Base-by-base conservation (phyloP, 352 stramenopile genomes). In the Phytophthora multivora region DNA sequence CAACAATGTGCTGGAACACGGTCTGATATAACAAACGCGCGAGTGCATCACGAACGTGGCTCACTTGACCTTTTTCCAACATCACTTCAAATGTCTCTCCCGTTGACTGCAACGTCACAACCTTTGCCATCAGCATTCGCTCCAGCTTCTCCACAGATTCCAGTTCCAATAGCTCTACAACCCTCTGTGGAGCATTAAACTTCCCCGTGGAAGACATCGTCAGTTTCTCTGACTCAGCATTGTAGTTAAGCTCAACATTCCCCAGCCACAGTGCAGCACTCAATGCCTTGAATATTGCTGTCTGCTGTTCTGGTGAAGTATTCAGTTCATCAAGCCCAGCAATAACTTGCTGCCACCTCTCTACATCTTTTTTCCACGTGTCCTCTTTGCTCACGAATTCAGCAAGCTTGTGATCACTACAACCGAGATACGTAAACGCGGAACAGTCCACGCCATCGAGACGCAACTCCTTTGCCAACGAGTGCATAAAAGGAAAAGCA, bases 191-290 rank as follows among this genome's bases (percentile, higher is more conserved):
- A 16, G 69, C 68, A 38, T 63, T 43, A 6, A 39, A 13, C 12
- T 40, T 49, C 39, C 48, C 41, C 16, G 19, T 46, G 18, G 31
- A 66, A 30, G 69, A 71, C 41, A 79, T 79, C 28, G 59, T 26
- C 10, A 83, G 45, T 41, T 71, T 79, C 11, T 45, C 30, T 18
- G 35, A 53, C 39, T 10, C 18, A 11, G 21, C 36, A 18, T 57
- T 48, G 35, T 63, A 64, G 19, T 72, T 48, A 41, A 93, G 83
- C 3, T 75, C 62, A 25, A 93, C 56, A 36, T 93, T 93, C 12
- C 82, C 82, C 9, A 93, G 67, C 80, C 83, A 90, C 4, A 93
- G 56, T 18, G 90, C 73, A 12, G 84, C 82, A 56, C 80, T 89
- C 13, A 93, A 57, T 15, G 89, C 55, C 26, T 71, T 69, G 49